Evolutionary conservation across 2,329 filamentous ascomycete genomes (phyloP).

Genomic region (Claviceps sp.): DNA sequence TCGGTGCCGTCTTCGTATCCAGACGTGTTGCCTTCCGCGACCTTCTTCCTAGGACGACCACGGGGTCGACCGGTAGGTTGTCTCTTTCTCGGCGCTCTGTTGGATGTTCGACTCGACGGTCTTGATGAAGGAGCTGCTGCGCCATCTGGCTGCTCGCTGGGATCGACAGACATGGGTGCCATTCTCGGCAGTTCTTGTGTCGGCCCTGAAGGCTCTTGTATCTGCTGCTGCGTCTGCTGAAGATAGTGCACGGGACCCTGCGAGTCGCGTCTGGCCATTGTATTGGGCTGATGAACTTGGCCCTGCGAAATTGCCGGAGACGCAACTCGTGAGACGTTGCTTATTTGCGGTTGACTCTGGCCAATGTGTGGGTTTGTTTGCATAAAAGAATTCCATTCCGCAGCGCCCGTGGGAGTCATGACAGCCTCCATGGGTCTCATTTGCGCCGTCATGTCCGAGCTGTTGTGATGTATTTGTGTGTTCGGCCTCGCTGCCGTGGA

Average conservation of each 20-base stretch:
- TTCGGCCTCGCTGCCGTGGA: constrained; percentile 56
- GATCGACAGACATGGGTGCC: constrained; percentile 21
- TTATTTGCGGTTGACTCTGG: constrained; percentile 14
- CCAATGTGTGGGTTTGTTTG: constrained; percentile 51
- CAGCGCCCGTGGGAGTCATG: constrained; percentile 45
- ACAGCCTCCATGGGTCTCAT: constrained; percentile 18
- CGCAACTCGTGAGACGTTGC: constrained; percentile 19
- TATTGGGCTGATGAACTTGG: constrained; percentile 7
- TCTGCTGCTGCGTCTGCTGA: constrained; percentile 7
- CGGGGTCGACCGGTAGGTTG: constrained; percentile 40
- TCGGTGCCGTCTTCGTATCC: constrained; percentile 57
- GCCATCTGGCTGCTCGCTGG: constrained; percentile 8
- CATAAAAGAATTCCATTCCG: constrained; percentile 67
- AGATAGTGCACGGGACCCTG: constrained; percentile 10
- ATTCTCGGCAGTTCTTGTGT: constrained; percentile 20
- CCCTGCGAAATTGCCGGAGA: constrained; percentile 25
- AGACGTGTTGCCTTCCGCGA: constrained; percentile 53
- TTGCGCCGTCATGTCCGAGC: constrained; percentile 10
- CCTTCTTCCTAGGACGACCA: constrained; percentile 42
- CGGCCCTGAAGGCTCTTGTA: not conserved
- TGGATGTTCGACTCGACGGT: constrained; percentile 47
- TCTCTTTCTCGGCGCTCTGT: constrained; percentile 23
- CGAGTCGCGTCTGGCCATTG: constrained; percentile 14
- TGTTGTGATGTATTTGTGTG: constrained; percentile 14
- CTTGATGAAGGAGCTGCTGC: constrained; percentile 29